Conservation (phyloP, 306 rosid genomes). For the Cucumis melo region DNA sequence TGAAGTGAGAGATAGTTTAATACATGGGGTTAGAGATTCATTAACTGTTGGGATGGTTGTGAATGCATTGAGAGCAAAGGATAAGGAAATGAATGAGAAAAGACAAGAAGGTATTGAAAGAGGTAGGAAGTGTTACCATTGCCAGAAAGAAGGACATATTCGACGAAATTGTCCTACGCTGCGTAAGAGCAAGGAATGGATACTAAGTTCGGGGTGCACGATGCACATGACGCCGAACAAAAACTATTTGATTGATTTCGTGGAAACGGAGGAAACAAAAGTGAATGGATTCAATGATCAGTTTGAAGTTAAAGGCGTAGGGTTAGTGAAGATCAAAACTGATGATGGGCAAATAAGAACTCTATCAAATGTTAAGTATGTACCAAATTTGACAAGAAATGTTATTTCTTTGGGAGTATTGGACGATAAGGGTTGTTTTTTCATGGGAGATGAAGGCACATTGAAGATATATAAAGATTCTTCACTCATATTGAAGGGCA, state of each 20-base stretch:
- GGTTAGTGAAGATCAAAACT: background rate
- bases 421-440: background rate
- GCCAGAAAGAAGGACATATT: background rate
- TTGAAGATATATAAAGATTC: background rate
- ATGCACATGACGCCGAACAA: background rate
- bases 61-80: background rate
- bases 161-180: background rate
- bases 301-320: background rate
- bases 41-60: background rate
- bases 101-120: too few relatives aligned
- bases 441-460: background rate
- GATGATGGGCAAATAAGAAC: background rate
- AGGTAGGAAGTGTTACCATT: background rate
- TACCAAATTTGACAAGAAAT: background rate
- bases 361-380: background rate
- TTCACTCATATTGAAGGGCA: background rate
- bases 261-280: background rate
- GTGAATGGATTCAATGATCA: background rate
- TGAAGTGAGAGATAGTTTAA: background rate
- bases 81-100: background rate
- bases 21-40: background rate
- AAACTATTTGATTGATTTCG: too few relatives aligned
- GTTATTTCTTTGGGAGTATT: background rate
- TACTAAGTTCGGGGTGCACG: background rate
- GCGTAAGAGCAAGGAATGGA: background rate